Evolutionary conservation across 768 basidiomycete genomes (phyloP).

Genomic region (Krasilnikovozyma curviuscula): DNA sequence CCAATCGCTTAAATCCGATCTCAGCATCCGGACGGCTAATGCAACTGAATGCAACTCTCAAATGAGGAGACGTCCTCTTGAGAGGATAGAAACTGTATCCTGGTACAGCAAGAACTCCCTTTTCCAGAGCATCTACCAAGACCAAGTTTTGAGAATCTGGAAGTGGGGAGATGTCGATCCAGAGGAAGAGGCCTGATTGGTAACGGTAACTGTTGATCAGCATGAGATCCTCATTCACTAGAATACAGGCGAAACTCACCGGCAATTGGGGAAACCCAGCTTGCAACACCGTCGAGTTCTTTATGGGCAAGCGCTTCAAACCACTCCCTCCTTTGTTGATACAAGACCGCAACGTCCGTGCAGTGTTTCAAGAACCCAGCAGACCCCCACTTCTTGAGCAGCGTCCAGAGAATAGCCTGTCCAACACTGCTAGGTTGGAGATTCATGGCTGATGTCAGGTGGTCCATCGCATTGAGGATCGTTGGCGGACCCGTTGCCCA

Average conservation of each 20-base stretch:
- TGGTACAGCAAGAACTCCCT: constrained; percentile 75
- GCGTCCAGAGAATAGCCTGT: constrained; percentile 19
- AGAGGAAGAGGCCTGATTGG: constrained; percentile 41
- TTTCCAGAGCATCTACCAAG: constrained; percentile 49
- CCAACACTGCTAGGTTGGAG: constrained; percentile 25
- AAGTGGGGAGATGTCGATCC: constrained; percentile 30
- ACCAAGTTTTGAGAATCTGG: constrained; percentile 58
- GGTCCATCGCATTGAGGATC: constrained; percentile 49
- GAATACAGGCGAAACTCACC: background rate
- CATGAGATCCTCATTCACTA: background rate
- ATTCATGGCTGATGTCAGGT: constrained; percentile 36
- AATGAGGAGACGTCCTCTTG: constrained; percentile 47
- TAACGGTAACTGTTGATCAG: background rate
- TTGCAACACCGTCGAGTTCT: constrained; percentile 55
- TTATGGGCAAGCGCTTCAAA: constrained; percentile 58
- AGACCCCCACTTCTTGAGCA: constrained; percentile 18
- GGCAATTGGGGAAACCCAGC: too few relatives aligned
- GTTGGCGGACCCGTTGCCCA: constrained; percentile 56
- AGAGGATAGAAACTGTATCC: constrained; percentile 52
- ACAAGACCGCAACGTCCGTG: constrained; percentile 37
- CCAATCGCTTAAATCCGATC: constrained; percentile 48
- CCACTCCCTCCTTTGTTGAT: constrained; percentile 49
- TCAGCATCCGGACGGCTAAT: constrained; percentile 44
- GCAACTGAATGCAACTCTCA: constrained; percentile 60
- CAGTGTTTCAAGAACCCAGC: constrained; percentile 51